Conservation (phyloP, 148 eudicot species). For the Fallopia convolvulus region DNA sequence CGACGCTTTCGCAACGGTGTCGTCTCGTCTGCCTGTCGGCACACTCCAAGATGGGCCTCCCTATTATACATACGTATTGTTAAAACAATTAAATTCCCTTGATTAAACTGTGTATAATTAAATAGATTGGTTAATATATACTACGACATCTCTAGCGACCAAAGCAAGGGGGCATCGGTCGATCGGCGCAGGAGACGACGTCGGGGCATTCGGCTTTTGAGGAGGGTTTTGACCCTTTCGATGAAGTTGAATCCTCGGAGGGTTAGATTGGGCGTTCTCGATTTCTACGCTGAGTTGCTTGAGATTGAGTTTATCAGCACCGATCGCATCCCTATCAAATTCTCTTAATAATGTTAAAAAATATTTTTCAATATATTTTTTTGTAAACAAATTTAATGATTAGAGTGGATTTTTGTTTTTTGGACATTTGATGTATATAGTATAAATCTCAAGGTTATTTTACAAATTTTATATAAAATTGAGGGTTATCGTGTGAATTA, state of each 20-base stretch:
- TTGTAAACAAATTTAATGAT: too few species aligned
- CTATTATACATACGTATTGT: not conserved
- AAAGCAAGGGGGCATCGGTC: too few species aligned
- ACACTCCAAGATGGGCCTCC: conserved; percentile 48
- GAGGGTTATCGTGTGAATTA: too few species aligned
- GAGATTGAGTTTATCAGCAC: conserved; percentile 36
- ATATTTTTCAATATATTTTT: too few species aligned
- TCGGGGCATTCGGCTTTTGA: conserved; percentile 37
- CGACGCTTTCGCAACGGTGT: conserved; percentile 25
- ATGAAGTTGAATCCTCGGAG: conserved; percentile 41
- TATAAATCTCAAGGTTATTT: too few species aligned
- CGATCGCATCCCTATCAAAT: conserved; percentile 52
- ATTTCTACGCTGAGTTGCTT: conserved; percentile 34
- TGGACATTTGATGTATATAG: too few species aligned
- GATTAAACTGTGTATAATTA: not conserved
- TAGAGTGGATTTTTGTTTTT: too few species aligned
- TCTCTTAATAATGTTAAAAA: too few species aligned
- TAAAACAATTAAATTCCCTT: too few species aligned
- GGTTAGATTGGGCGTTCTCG: conserved; percentile 24
- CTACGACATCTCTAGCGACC: conserved; percentile 35
- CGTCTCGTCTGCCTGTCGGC: conserved; percentile 47
- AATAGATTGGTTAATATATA: not conserved
- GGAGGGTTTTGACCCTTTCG: conserved; percentile 29
- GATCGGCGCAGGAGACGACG: conserved; percentile 50
- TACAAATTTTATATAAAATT: too few species aligned